A percentile compares a stretch with the other conserved stretches of the same genome.
These are phyloP conservation scores for Elaeis oleifera DNA, from an alignment of 202 grass and related monocot species.

Conservation along the genomic window DNA sequence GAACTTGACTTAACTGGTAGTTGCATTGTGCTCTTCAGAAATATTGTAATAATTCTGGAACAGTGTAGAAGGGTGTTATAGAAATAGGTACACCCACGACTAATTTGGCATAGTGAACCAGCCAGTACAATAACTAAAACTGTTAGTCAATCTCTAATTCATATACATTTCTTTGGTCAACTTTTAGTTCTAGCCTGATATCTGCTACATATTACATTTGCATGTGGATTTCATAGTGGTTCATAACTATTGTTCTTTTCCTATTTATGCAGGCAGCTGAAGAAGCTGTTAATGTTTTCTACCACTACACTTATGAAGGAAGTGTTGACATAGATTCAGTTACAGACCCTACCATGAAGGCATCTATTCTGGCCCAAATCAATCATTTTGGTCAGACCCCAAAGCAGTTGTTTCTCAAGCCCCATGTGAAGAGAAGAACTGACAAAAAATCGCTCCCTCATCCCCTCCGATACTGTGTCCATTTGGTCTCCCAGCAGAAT, in stretches of 20 bases:
- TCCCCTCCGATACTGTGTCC: conserved; percentile 66
- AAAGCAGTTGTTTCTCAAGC: conserved; percentile 89
- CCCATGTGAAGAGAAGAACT: conserved; percentile 73
- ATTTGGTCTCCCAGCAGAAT: conserved; percentile 76
- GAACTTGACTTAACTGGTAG: too few species aligned
- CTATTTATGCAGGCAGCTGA: conserved; percentile 65
- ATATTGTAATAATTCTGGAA: too few species aligned
- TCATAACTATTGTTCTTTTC: conserved; percentile 19
- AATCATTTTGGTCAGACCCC: conserved; percentile 99
- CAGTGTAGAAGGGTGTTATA: too few species aligned
- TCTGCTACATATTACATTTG: neutral
- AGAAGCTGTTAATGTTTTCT: conserved; percentile 98
- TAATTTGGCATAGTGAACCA: too few species aligned
- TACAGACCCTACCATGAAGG: conserved; percentile 97
- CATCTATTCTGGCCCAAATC: conserved; percentile 98
- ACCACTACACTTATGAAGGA: conserved; percentile 99
- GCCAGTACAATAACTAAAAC: too few species aligned
- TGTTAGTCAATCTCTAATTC: too few species aligned
- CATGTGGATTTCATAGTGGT: conserved; percentile 9
- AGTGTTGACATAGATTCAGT: conserved; percentile 98
- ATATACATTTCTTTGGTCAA: too few species aligned
- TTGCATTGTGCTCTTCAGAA: too few species aligned
- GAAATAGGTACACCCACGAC: too few species aligned
- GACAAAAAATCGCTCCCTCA: conserved; percentile 79
- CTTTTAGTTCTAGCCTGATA: too few species aligned